Conservation (phyloP, 2,329 filamentous ascomycete species). For the Epichloe sibirici region DNA sequence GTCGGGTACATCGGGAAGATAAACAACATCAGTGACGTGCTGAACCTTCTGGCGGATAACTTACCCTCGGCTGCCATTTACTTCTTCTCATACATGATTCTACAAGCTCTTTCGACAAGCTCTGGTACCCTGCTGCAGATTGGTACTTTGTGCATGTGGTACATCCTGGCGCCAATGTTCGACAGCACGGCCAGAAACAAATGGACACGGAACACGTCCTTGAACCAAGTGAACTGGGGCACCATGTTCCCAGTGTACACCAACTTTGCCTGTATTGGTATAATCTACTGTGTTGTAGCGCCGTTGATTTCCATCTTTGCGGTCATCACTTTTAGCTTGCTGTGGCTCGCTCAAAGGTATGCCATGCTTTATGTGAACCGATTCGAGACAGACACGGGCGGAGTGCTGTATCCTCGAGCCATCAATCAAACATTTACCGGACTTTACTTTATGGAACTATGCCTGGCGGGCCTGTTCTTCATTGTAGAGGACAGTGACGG, state of each 20-base stretch:
- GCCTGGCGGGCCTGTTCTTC: slow-evolving; percentile 82
- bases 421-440: slow-evolving; percentile 95
- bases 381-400: slow-evolving; percentile 82
- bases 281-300: slow-evolving; percentile 81
- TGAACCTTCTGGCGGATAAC: slow-evolving; percentile 61
- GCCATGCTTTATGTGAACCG: slow-evolving; percentile 91
- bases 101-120: slow-evolving; percentile 84
- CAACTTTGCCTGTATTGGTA: slow-evolving; percentile 83
- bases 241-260: slow-evolving; percentile 93
- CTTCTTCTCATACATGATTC: slow-evolving; percentile 97
- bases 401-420: slow-evolving; percentile 79
- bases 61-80: slow-evolving; percentile 85
- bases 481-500: slow-evolving; percentile 48
- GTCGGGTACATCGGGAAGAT: slow-evolving; percentile 35
- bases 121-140: slow-evolving; percentile 81
- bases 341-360: slow-evolving; percentile 95
- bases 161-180: slow-evolving; percentile 64
- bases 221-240: slow-evolving; percentile 77
- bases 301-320: slow-evolving; percentile 90
- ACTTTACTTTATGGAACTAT: slow-evolving; percentile 88
- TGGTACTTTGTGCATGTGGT: slow-evolving; percentile 67
- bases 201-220: slow-evolving; percentile 69
- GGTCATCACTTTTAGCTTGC: slow-evolving; percentile 77
- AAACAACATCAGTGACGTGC: slow-evolving; percentile 50
- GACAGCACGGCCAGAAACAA: slow-evolving; percentile 76